These are phyloP conservation scores for Hortaea werneckii DNA, from an alignment of 2,329 filamentous ascomycete genomes.

Conservation along the genomic window DNA sequence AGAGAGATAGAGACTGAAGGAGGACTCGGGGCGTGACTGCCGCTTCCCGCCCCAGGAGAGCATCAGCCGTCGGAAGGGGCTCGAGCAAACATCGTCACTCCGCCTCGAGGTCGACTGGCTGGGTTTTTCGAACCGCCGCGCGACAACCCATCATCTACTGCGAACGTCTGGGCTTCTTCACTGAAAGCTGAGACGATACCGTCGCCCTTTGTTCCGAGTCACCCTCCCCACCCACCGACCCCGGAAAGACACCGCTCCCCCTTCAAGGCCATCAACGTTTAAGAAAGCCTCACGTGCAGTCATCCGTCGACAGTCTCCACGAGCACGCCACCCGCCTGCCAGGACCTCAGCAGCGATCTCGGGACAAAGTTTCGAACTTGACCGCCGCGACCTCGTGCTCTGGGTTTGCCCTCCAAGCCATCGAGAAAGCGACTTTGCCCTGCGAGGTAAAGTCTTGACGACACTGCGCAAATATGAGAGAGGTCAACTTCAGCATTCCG, in stretches of 20 bases:
- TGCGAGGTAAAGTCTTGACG: not conserved
- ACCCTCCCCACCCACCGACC: not conserved
- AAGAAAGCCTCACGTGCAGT: not conserved
- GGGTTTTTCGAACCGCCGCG: not conserved
- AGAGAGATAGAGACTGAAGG: not conserved
- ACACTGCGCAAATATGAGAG: conserved; percentile 64
- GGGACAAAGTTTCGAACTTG: not conserved
- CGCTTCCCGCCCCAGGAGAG: not conserved
- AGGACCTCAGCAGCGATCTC: not conserved
- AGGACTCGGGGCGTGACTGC: conserved; percentile 21
- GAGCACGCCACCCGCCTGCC: not conserved
- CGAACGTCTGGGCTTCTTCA: conserved; percentile 3
- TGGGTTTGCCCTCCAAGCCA: not conserved
- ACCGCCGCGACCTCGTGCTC: not conserved
- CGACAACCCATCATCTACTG: not conserved
- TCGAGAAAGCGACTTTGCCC: not conserved
- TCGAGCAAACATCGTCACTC: not conserved
- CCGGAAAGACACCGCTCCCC: no score
- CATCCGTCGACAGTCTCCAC: not conserved
- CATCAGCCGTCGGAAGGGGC: conserved; percentile 7
- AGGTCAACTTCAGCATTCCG: conserved; percentile 98
- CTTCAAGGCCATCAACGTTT: no score
- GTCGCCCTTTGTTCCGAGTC: not conserved
- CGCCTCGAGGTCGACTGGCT: not conserved
- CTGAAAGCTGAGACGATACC: conserved; percentile 3